Percentiles rank a stretch among this genome's conserved stretches.
phyloP scores from a whole-genome alignment of 306 rosid species.

The Prunus salicina region DNA sequence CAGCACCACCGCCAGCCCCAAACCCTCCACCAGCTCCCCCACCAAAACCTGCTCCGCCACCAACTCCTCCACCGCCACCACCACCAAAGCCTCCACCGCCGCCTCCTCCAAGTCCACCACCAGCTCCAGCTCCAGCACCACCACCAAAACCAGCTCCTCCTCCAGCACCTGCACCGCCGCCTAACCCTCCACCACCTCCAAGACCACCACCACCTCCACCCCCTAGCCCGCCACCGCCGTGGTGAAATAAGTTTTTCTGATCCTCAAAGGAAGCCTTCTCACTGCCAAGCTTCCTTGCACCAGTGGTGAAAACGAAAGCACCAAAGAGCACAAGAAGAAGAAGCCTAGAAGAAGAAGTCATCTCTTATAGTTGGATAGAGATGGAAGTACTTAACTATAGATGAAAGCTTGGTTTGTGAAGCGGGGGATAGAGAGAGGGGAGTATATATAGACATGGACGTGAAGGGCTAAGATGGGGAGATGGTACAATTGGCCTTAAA shows the following conservation, averaged over 20 bases:
- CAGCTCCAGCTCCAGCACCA: conserved; percentile 22
- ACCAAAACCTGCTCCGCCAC: conserved; percentile 25
- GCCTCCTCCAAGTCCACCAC: conserved; percentile 27
- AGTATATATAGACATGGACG: conserved; percentile 35
- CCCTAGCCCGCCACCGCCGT: conserved; percentile 24
- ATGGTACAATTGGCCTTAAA: conserved; percentile 29
- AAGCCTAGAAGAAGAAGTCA: conserved; percentile 31
- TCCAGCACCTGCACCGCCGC: conserved; percentile 23
- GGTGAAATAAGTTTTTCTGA: conserved; percentile 33
- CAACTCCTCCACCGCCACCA: conserved; percentile 48
- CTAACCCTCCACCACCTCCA: conserved; percentile 32
- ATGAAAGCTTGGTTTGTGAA: conserved; percentile 7
- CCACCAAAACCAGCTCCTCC: conserved; percentile 19
- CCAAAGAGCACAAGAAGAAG: conserved; percentile 44
- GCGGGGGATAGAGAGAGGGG: not conserved
- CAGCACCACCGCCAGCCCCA: conserved; percentile 41
- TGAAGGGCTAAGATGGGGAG: conserved; percentile 17
- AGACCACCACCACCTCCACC: conserved; percentile 35
- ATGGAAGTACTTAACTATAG: not conserved
- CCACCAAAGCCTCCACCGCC: conserved; percentile 62
- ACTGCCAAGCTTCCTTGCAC: conserved; percentile 54
- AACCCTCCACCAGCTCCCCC: conserved; percentile 41
- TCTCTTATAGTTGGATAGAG: not conserved
- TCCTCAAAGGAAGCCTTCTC: conserved; percentile 33
- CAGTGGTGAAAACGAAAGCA: conserved; percentile 49